Evolutionary conservation across 108 stramenopile genomes (phyloP).

Genomic region (Hondaea fermentalgiana): DNA sequence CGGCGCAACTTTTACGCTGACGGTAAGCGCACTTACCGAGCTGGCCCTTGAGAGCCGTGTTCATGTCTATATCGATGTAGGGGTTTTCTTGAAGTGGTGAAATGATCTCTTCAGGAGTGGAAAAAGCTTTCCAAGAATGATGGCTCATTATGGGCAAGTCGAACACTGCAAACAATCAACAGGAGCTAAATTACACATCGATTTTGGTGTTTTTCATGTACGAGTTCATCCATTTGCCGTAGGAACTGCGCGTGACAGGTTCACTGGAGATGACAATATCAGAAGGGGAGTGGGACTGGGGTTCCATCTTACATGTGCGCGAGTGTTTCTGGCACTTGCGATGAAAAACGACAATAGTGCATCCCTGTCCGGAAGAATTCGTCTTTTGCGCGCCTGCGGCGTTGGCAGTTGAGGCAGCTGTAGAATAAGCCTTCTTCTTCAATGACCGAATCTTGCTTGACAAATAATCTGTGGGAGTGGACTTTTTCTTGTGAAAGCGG

Average conservation of each 20-base stretch:
- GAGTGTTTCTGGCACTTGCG: conserved; percentile 2
- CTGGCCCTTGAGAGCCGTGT: too few species aligned
- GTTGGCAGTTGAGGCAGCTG: background rate
- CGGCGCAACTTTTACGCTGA: too few species aligned
- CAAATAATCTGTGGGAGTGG: background rate
- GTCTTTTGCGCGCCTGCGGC: background rate
- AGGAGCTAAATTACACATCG: background rate
- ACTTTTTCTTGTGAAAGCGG: conserved; percentile 5
- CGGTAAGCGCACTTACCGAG: too few species aligned
- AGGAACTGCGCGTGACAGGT: background rate
- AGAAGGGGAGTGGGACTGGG: background rate
- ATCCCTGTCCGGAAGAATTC: background rate
- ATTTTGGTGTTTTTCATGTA: background rate
- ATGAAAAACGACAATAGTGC: background rate
- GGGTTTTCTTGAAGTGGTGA: too few species aligned
- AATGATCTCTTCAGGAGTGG: too few species aligned
- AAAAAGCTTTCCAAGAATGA: too few species aligned
- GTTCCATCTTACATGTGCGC: background rate
- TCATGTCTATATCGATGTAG: too few species aligned
- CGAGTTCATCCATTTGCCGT: background rate
- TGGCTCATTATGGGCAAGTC: too few species aligned
- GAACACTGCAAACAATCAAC: too few species aligned
- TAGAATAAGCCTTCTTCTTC: background rate
- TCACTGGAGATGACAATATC: background rate
- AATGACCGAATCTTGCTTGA: background rate